Percentiles rank a stretch among this genome's conserved stretches.
Evolutionary conservation across 768 basidiomycete species (phyloP).

Genomic region (Suillus weaverae): DNA sequence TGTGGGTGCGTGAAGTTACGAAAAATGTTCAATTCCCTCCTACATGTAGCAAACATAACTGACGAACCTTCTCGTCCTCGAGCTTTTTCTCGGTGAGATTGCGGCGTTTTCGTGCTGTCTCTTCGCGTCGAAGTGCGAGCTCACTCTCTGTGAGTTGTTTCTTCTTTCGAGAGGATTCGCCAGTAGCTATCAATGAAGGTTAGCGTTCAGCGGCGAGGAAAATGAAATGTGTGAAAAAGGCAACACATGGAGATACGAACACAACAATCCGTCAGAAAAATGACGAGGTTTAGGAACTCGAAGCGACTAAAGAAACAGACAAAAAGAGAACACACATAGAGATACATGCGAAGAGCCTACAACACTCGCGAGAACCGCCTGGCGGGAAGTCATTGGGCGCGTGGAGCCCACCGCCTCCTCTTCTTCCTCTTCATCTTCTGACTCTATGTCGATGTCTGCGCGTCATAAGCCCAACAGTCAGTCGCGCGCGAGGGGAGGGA

Average conservation of each 20-base stretch:
- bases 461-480: not conserved
- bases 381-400: conserved; percentile 55
- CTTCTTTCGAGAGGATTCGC: conserved; percentile 44
- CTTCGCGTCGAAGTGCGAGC: conserved; percentile 71
- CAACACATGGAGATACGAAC: not conserved
- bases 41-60: not conserved
- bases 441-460: conserved; percentile 42
- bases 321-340: conserved; percentile 39
- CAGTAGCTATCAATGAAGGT: not conserved
- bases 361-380: conserved; percentile 71
- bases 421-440: conserved; percentile 42
- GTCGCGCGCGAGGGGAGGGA: not conserved
- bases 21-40: not conserved
- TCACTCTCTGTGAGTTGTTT: conserved; percentile 71
- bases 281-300: not conserved
- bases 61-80: conserved; percentile 76
- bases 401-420: conserved; percentile 33
- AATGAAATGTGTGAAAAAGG: not conserved
- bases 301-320: not conserved
- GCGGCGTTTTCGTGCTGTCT: conserved; percentile 79
- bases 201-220: not conserved
- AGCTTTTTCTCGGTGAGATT: conserved; percentile 81
- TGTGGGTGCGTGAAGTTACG: not conserved
- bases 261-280: not conserved
- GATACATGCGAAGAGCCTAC: conserved; percentile 70